These are phyloP conservation scores for Gentiana straminea DNA, from an alignment of 257 asterid genomes.

Conservation along the genomic window DNA sequence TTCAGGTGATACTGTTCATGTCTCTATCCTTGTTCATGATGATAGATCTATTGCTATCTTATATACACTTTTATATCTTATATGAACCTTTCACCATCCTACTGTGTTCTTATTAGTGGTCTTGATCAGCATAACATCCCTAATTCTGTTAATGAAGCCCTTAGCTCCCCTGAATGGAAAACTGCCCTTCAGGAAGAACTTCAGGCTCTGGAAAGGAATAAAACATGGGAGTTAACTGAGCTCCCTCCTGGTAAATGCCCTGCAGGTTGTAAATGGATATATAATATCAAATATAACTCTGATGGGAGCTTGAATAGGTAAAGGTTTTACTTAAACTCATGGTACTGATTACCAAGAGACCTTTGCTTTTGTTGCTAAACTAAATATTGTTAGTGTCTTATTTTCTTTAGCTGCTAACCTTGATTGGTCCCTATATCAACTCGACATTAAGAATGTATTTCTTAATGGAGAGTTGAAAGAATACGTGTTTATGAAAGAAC, in stretches of 20 bases:
- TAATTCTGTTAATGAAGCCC: background rate
- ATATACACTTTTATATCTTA: background rate
- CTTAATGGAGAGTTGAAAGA: too few relatives aligned
- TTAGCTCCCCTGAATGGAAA: background rate
- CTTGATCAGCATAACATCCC: background rate
- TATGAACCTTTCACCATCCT: background rate
- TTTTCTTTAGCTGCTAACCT: too few relatives aligned
- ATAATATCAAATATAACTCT: background rate
- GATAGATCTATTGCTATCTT: background rate
- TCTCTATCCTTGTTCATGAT: too few relatives aligned
- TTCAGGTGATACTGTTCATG: background rate
- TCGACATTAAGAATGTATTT: too few relatives aligned
- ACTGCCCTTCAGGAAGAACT: conserved; percentile 6
- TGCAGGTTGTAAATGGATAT: background rate
- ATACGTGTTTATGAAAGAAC: background rate
- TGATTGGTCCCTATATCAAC: too few relatives aligned
- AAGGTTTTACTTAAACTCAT: too few relatives aligned
- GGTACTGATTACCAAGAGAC: background rate
- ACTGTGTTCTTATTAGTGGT: too few relatives aligned
- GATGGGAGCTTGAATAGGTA: background rate
- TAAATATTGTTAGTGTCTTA: too few relatives aligned
- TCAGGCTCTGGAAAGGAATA: background rate
- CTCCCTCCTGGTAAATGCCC: background rate
- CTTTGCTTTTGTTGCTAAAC: background rate
- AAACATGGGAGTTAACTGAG: background rate